phyloP scores from a whole-genome alignment of 805 yeast species.

The Saturnispora serradocipensis region DNA sequence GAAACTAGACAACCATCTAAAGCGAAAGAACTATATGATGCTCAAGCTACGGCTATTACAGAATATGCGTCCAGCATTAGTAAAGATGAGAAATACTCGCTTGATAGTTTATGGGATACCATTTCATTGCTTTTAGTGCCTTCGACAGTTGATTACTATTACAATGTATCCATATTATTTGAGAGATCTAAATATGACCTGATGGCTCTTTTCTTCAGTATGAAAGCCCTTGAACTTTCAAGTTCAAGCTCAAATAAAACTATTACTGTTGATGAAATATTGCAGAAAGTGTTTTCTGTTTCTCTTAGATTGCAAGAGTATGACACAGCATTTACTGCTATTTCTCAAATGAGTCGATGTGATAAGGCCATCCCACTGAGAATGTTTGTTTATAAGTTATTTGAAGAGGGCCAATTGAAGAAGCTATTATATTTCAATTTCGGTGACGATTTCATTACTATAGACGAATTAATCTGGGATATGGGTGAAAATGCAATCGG shows the following conservation, averaged over 20 bases:
- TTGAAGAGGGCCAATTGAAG: slow-evolving; percentile 32
- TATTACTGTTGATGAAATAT: slow-evolving; percentile 14
- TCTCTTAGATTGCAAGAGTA: slow-evolving; percentile 25
- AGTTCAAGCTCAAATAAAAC: slow-evolving; percentile 7
- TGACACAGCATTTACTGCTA: slow-evolving; percentile 22
- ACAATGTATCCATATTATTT: slow-evolving; percentile 31
- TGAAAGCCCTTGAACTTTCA: slow-evolving; percentile 18
- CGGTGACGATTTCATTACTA: slow-evolving; percentile 31
- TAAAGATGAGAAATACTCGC: slow-evolving; percentile 12
- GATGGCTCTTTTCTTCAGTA: slow-evolving; percentile 29
- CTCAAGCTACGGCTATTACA: slow-evolving; percentile 24
- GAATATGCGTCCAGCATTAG: slow-evolving; percentile 13
- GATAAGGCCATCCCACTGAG: slow-evolving; percentile 21
- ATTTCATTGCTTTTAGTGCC: slow-evolving; percentile 22
- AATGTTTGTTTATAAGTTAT: slow-evolving; percentile 31
- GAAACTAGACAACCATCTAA: slow-evolving; percentile 16
- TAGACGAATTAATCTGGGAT: slow-evolving; percentile 34
- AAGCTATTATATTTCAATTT: slow-evolving; percentile 35
- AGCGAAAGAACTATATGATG: slow-evolving; percentile 26
- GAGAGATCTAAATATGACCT: slow-evolving; percentile 23
- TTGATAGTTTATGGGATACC: slow-evolving; percentile 3
- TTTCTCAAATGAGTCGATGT: slow-evolving; percentile 20
- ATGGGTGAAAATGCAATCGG: slow-evolving; percentile 19
- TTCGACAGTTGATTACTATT: slow-evolving; percentile 29
- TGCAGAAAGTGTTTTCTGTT: slow-evolving; percentile 23